These are phyloP conservation scores for Mentha longifolia DNA, from an alignment of 257 asterid species.

Conservation along the genomic window DNA sequence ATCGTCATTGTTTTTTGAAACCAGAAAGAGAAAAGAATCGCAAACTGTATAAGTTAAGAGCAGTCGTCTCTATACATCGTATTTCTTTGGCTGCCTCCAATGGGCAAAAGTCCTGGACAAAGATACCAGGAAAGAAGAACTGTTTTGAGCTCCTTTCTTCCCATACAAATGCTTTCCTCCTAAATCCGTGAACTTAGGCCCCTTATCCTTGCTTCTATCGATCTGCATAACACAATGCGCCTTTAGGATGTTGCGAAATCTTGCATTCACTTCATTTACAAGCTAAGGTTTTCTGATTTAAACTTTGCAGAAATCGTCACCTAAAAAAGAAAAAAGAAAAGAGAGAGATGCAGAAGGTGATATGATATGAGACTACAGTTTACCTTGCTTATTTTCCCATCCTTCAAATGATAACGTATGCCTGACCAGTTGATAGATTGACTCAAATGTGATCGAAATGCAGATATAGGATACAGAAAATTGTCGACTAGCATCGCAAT, in stretches of 20 bases:
- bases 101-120: conserved; percentile 64
- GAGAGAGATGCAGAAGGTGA: conserved; percentile 24
- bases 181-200: conserved; percentile 88
- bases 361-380: conserved; percentile 9
- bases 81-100: conserved; percentile 83
- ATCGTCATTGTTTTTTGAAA: conserved; percentile 27
- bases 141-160: conserved; percentile 62
- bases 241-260: background rate
- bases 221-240: conserved; percentile 57
- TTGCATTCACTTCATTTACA: background rate
- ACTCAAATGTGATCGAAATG: conserved; percentile 87
- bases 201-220: conserved; percentile 88
- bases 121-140: conserved; percentile 60
- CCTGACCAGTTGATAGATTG: conserved; percentile 99
- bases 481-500: conserved; percentile 96
- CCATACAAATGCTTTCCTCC: conserved; percentile 96
- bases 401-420: conserved; percentile 81
- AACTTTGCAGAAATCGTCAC: background rate
- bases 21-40: conserved; percentile 49
- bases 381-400: conserved; percentile 91
- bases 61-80: conserved; percentile 53
- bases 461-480: conserved; percentile 86
- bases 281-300: background rate
- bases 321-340: background rate
- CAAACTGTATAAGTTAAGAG: conserved; percentile 30